A percentile compares a stretch with the other conserved stretches of the same genome.
Evolutionary conservation across 257 asterid genomes (phyloP).

Genomic region (Parsonsia alboflavescens): DNA sequence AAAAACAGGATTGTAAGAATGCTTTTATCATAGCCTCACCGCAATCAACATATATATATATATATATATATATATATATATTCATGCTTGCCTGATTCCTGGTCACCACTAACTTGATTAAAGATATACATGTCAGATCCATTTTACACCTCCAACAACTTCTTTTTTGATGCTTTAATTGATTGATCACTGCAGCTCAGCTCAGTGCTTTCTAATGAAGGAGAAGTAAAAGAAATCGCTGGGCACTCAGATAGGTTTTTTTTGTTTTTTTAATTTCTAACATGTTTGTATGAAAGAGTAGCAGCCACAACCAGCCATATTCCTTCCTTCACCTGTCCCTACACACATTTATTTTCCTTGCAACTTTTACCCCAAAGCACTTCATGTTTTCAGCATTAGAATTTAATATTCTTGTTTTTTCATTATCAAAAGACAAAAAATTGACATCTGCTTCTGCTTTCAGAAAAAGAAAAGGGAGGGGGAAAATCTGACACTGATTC

Average conservation of each 20-base stretch:
- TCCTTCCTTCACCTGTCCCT: background rate
- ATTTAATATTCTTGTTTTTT: background rate
- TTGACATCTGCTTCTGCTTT: no score
- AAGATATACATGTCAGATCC: background rate
- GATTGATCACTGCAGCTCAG: background rate
- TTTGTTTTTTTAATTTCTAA: background rate
- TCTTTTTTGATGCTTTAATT: background rate
- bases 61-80: background rate
- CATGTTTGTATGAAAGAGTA: background rate
- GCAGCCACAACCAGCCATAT: background rate
- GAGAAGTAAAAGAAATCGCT: background rate
- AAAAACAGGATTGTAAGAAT: background rate
- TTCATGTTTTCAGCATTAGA: background rate
- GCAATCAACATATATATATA: background rate
- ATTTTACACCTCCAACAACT: background rate
- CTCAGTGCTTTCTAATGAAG: background rate
- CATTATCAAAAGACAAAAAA: background rate
- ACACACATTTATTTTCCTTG: background rate
- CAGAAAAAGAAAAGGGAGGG: no score
- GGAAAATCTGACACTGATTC: background rate
- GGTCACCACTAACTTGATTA: background rate
- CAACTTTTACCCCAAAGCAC: background rate
- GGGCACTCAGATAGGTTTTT: background rate
- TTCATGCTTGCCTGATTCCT: background rate
- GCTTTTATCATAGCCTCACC: background rate